Evolutionary conservation across 306 rosid genomes (phyloP), one percentile per base, ranked within the genome.

Genomic region (Arachis hypogaea): DNA sequence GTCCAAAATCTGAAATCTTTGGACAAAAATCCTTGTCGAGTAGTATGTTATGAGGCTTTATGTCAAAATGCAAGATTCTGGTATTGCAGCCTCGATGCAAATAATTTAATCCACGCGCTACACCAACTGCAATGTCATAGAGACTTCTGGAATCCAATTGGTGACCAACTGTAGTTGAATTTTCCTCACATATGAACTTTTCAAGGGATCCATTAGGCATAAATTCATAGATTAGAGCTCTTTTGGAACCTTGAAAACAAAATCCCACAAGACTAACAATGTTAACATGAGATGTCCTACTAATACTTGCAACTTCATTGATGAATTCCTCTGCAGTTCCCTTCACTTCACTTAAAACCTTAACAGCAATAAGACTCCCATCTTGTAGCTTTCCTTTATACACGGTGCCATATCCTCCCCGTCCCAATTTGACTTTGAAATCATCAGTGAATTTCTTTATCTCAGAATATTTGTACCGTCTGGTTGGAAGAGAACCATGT

Each of bases 191-290:
- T 58, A 74, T 69, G 57, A 69, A 74, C 62, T 78, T 82, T 41
- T 82, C 86, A 3, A 78, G 68, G 0, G 83, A 82, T 64, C 83
- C 86, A 58, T 82, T 82, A 59, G 80, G 2, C 86, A 82, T 78
- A 4, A 63, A 82, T 16, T 82, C 78, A 9, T 82, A 78, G 7
- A 82, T n/a, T 62, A 82, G 68, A 46, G 85, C 80, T 40, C 68
- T 57, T 11, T 82, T 9, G 1, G 66, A 67, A 55, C 80, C 73
- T 47, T 77, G 63, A 1, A 58, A 66, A 41, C 78, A 79, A 2
- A 59, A 59, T 0, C 64, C 64, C 18, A 30, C 6, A 4, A 59
- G 38, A 28, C 2, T 57, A 0, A 78, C 68, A 10, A 78, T 71
- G 47, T 78, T 78, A 64, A 78, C 67, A 78, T 78, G 82, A 9